Evolutionary conservation across 192 early-diverging fungal genomes (phyloP).

Genomic region (Coemansia sp.): DNA sequence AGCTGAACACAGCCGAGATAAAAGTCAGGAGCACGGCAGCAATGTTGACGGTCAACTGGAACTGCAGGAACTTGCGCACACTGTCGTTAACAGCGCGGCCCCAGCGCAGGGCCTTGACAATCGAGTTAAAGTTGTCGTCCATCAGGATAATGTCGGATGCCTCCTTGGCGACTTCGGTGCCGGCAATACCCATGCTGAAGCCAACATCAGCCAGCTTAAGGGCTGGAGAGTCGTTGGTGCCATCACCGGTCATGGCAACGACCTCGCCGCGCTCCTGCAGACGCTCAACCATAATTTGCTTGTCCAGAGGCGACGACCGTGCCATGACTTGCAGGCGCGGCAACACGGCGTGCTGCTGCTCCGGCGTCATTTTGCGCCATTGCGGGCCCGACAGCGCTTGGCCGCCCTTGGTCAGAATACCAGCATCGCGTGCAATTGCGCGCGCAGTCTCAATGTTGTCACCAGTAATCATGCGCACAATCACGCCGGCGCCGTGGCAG

Average conservation of each 20-base stretch:
- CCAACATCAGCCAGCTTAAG: constrained; percentile 89
- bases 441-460: constrained; percentile 86
- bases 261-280: constrained; percentile 71
- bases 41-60: constrained; percentile 83
- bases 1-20: constrained; percentile 63
- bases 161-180: constrained; percentile 83
- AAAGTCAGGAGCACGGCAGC: constrained; percentile 74
- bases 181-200: constrained; percentile 90
- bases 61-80: constrained; percentile 85
- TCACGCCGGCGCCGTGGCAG: constrained; percentile 81
- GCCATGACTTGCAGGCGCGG: constrained; percentile 83
- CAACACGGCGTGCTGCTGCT: constrained; percentile 64
- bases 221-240: constrained; percentile 85
- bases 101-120: constrained; percentile 79
- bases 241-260: constrained; percentile 82
- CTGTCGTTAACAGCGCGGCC: constrained; percentile 79
- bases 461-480: constrained; percentile 87
- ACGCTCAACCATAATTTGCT: constrained; percentile 79
- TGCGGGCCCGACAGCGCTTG: constrained; percentile 77
- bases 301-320: constrained; percentile 84
- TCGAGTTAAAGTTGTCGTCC: constrained; percentile 88
- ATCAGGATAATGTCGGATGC: constrained; percentile 81
- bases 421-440: constrained; percentile 85
- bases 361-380: constrained; percentile 67
- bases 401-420: constrained; percentile 76